Evolutionary conservation across 1,139 yeast genomes (phyloP), one percentile per base, ranked within the genome.

Genomic region (Debaryomyces sp.): DNA sequence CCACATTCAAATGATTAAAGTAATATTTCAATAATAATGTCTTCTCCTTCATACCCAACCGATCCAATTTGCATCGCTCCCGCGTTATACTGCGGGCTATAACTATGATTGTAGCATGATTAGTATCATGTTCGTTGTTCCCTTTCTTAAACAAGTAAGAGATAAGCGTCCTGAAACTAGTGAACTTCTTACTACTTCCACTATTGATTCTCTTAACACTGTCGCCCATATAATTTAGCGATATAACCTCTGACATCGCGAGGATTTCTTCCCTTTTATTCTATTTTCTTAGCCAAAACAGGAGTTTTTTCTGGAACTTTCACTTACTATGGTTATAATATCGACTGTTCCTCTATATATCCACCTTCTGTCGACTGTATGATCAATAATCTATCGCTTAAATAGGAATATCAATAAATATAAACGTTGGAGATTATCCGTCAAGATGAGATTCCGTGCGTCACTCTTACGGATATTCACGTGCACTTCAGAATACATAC

Each of bases 1-100:
- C 59, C 24, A 74, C 56, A 55, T 76, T 77, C 51, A 75, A 62
- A 57, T 78, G 82, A 50, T 64, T 64, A 59, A 77, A 78, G 53
- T 66, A 73, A 61, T 69, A 73, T 45, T 64, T 63, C 52, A 75
- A 60, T 18, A 74, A 59, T 22, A 73, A 55, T 44, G 54, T 52
- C 53, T 71, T 68, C 44, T 73, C 75, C 10, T 57, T 59, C 46
- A 56, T 58, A 6, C 54, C 21, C 22, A 71, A 56, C 22, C 44
- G 40, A 30, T 69, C 69, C 29, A 67, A 55, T 34, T 45, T 45
- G 8, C 44, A 22, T 4, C 30, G 33, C 23, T 32, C 24, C n/a
- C 42, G 43, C 26, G 41, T 47, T 22, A 45, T 32, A n/a, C 50
- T 29, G 23, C 51, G 45, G 43, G 67, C 67, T 26, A 74, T 45